Evolutionary conservation across 768 basidiomycete species (phyloP).

Genomic region (Dioszegia crocea): DNA sequence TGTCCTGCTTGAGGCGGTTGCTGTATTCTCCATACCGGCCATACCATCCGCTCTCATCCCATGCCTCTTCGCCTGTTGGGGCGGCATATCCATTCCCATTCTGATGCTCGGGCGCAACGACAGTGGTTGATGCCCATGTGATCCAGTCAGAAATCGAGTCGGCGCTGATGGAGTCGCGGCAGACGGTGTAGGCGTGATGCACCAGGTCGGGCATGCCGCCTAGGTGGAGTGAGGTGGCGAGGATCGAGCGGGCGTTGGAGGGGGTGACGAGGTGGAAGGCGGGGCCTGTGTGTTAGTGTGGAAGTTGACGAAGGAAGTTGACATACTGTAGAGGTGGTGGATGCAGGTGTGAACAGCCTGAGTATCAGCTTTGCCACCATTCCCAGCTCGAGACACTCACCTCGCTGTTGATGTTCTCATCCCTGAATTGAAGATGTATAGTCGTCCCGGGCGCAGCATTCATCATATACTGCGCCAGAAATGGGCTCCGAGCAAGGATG

Average conservation of each 20-base stretch:
- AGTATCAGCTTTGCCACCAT: not conserved
- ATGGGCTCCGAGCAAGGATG: constrained; percentile 80
- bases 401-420: constrained; percentile 79
- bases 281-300: constrained; percentile 45
- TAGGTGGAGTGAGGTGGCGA: constrained; percentile 77
- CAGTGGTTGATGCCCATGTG: constrained; percentile 57
- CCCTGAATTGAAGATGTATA: constrained; percentile 71
- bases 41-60: constrained; percentile 9
- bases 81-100: too few species aligned
- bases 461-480: constrained; percentile 81
- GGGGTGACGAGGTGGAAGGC: constrained; percentile 76
- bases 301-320: not conserved
- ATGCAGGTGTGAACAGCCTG: constrained; percentile 40
- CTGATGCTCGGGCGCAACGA: not conserved
- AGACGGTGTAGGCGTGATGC: constrained; percentile 70
- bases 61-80: not conserved
- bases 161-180: constrained; percentile 68
- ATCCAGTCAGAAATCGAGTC: constrained; percentile 74
- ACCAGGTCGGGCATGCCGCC: constrained; percentile 84
- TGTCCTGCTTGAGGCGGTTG: constrained; percentile 30
- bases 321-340: constrained; percentile 65
- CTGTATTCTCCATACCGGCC: constrained; percentile 33
- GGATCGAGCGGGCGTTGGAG: constrained; percentile 75
- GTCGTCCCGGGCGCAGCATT: constrained; percentile 61
- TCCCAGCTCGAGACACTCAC: constrained; percentile 54